A percentile compares a stretch with the other conserved stretches of the same genome.
Evolutionary conservation across 2,329 filamentous ascomycete species (phyloP).

Genomic region (Chaetothyriales sp.): DNA sequence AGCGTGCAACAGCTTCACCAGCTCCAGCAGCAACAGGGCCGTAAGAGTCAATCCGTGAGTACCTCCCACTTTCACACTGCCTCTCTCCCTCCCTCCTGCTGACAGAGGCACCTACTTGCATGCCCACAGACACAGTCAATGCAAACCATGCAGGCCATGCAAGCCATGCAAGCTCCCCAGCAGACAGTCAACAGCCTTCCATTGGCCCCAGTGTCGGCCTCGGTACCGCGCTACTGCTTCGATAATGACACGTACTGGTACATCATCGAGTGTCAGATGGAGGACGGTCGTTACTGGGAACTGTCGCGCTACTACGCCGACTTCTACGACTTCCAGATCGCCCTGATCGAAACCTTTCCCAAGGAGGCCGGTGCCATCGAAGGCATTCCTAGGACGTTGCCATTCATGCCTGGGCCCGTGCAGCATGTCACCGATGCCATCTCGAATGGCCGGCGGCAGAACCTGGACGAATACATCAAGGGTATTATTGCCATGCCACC

Average conservation of each 20-base stretch:
- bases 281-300: slow-evolving; percentile 85
- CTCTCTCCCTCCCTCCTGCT: no score
- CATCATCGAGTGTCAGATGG: slow-evolving; percentile 78
- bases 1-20: slow-evolving; percentile 46
- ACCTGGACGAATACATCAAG: slow-evolving; percentile 89
- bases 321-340: slow-evolving; percentile 98
- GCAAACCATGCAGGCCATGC: no score
- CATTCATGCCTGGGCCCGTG: slow-evolving; percentile 96
- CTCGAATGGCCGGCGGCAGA: slow-evolving; percentile 80
- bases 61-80: slow-evolving; percentile 3
- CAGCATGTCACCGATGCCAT: slow-evolving; percentile 97
- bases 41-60: slow-evolving; percentile 3
- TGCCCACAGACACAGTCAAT: slow-evolving; percentile 22
- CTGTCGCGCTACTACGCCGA: slow-evolving; percentile 91
- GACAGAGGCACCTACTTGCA: slow-evolving; percentile 18
- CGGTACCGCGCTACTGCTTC: slow-evolving; percentile 85
- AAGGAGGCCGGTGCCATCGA: slow-evolving; percentile 72
- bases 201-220: slow-evolving; percentile 63
- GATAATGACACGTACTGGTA: slow-evolving; percentile 99
- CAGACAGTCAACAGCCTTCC: slow-evolving; percentile 30
- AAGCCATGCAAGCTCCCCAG: slow-evolving; percentile 28
- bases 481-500: slow-evolving; percentile 68
- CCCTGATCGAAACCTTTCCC: slow-evolving; percentile 78
- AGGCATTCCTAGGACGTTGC: slow-evolving; percentile 63
- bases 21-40: slow-evolving; percentile 34